Conservation (phyloP, 306 rosid species). For the Vicia sativa region DNA sequence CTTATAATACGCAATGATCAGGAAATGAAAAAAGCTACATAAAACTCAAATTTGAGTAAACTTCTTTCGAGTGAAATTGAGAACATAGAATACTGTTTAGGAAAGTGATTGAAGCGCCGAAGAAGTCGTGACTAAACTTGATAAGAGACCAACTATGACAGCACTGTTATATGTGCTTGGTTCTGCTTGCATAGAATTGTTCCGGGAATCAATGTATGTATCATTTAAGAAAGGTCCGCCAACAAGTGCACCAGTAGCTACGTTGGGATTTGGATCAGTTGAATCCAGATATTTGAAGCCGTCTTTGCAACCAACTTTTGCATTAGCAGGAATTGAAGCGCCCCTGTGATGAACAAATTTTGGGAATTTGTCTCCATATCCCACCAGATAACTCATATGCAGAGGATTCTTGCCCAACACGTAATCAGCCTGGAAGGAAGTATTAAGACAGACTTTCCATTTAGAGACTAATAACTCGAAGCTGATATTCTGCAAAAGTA, state of each 20-base stretch:
- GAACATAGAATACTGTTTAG: slow-evolving; percentile 36
- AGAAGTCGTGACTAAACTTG: slow-evolving; percentile 90
- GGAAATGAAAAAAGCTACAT: slow-evolving; percentile 42
- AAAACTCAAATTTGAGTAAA: slow-evolving; percentile 4
- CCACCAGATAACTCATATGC: slow-evolving; percentile 84
- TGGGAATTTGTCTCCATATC: slow-evolving; percentile 83
- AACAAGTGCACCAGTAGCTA: slow-evolving; percentile 89
- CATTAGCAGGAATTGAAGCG: slow-evolving; percentile 79
- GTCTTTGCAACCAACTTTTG: slow-evolving; percentile 64
- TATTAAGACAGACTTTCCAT: slow-evolving; percentile 21
- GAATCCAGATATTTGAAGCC: slow-evolving; percentile 78
- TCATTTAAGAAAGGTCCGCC: slow-evolving; percentile 93
- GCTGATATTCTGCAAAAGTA: slow-evolving; percentile 16
- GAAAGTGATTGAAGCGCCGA: slow-evolving; percentile 71
- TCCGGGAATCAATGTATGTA: slow-evolving; percentile 71
- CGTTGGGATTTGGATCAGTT: slow-evolving; percentile 77
- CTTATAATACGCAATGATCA: slow-evolving; percentile 11
- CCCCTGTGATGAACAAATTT: slow-evolving; percentile 95
- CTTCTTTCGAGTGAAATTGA: slow-evolving; percentile 1
- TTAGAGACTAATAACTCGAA: slow-evolving; percentile 19
- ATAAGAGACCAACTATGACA: slow-evolving; percentile 78
- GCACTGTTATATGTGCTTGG: slow-evolving; percentile 96
- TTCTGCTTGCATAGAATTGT: slow-evolving; percentile 85
- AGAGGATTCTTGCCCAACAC: slow-evolving; percentile 87
- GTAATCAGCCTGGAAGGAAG: slow-evolving; percentile 75